Evolutionary conservation across 768 basidiomycete genomes (phyloP), one percentile per base, ranked within the genome.

Genomic region (Hysterangium stoloniferum): DNA sequence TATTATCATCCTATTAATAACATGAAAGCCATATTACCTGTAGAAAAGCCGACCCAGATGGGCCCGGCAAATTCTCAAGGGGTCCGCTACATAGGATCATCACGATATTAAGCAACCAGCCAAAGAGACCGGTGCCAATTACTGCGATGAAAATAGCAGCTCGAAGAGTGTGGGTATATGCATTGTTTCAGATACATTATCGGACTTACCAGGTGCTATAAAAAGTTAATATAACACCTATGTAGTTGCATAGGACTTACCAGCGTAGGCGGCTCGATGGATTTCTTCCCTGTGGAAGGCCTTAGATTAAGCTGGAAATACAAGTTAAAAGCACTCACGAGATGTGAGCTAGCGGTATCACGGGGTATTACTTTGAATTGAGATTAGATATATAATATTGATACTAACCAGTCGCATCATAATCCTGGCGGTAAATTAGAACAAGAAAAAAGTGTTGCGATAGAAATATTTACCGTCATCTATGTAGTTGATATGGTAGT

Each of bases 21-120:
- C 33, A 24, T 24, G 11, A 43, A 37, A 46, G 58, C 22, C n/a
- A n/a, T n/a, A n/a, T n/a, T 58, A 67, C 82, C 66, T 84, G 72
- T 22, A 89, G 75, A 66, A 91, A 80, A 2, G 87, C 84, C 24
- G 79, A 82, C 2, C 78, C 82, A 19, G 84, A 82, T 9, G 76
- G 58, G 0, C 86, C 86, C 1, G 85, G 85, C 17, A 90, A 74
- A 48, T 78, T 68, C 51, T 71, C 79, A 13, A 86, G 68, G 48
- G 80, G 78, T 6, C 87, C 87, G 17, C 85, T 86, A 64, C 88
- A 92, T 7, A 93, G 71, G n/a, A 93, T 75, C 27, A 91, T 65
- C 4, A 90, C 82, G 55, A 95, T 86, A 65, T 93, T 95, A 54
- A 92, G 73, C 7, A 93, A 59, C 89, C 89, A 92, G 29, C 89